phyloP scores from a whole-genome alignment of 345 rosid genomes.

The Aquilaria yunnanensis region DNA sequence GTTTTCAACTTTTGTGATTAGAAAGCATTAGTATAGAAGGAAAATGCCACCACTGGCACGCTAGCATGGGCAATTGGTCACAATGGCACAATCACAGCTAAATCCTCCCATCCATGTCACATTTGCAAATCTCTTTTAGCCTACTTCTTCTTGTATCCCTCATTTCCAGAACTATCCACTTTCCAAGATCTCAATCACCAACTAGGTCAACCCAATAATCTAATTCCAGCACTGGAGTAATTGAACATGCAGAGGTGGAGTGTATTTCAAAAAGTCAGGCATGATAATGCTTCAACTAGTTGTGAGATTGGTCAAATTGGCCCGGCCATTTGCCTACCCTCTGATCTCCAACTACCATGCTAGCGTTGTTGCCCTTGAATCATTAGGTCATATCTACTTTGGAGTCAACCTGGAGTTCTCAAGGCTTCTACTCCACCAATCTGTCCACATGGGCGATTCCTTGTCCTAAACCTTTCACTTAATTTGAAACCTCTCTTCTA shows the following conservation, averaged over 20 bases:
- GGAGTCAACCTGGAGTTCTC: slow-evolving; percentile 91
- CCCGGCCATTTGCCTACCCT: slow-evolving; percentile 64
- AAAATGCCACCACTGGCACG: slow-evolving; percentile 10
- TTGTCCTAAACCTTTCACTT: slow-evolving; percentile 74
- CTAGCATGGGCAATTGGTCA: too few relatives aligned
- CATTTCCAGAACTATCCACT: neutral
- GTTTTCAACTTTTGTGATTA: slow-evolving; percentile 79
- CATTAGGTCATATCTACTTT: slow-evolving; percentile 80
- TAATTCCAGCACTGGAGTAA: slow-evolving; percentile 35
- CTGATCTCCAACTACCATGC: slow-evolving; percentile 80
- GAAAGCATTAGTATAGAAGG: slow-evolving; percentile 55
- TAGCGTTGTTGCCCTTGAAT: slow-evolving; percentile 76
- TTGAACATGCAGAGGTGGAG: slow-evolving; percentile 57
- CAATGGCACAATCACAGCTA: too few relatives aligned
- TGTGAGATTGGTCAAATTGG: slow-evolving; percentile 56
- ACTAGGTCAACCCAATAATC: slow-evolving; percentile 24
- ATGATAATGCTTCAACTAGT: slow-evolving; percentile 50
- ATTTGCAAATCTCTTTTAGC: neutral
- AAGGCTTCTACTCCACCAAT: slow-evolving; percentile 81
- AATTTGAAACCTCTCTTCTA: slow-evolving; percentile 46
- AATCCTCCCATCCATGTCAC: too few relatives aligned
- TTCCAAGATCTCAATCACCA: neutral
- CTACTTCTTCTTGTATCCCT: neutral
- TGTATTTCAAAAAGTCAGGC: slow-evolving; percentile 55
- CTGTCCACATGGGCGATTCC: slow-evolving; percentile 95